Percentiles rank a stretch among this genome's conserved stretches.
Evolutionary conservation across 2,329 filamentous ascomycete species (phyloP).

Genomic region (Botrytis fabae): DNA sequence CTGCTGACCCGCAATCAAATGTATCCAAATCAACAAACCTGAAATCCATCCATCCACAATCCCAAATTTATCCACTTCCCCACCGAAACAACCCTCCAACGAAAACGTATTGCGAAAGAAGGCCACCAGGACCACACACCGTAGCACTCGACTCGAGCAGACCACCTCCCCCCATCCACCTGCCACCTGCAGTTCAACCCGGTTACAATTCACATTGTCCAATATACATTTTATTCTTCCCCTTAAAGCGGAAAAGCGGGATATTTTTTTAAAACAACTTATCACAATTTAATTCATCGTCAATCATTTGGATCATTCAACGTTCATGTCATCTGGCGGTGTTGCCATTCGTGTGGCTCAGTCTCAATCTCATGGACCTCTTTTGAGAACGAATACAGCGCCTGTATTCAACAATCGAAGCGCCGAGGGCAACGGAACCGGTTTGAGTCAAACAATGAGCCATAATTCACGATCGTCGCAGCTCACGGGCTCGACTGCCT

Average conservation of each 20-base stretch:
- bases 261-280: slow-evolving; percentile 11
- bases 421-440: slow-evolving; percentile 30
- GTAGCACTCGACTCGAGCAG: slow-evolving; percentile 17
- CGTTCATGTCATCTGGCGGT: slow-evolving; percentile 38
- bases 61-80: slow-evolving; percentile 14
- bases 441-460: slow-evolving; percentile 40
- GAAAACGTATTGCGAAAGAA: slow-evolving; percentile 19
- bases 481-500: slow-evolving; percentile 61
- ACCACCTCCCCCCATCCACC: neutral
- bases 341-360: slow-evolving; percentile 39
- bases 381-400: slow-evolving; percentile 39
- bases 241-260: slow-evolving; percentile 14
- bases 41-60: neutral
- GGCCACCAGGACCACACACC: slow-evolving; percentile 9
- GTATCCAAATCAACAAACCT: slow-evolving; percentile 7
- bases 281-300: slow-evolving; percentile 16
- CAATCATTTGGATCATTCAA: slow-evolving; percentile 14
- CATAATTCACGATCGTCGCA: slow-evolving; percentile 55
- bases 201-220: neutral
- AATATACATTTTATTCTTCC: slow-evolving; percentile 8
- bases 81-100: slow-evolving; percentile 14
- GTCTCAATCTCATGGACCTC: slow-evolving; percentile 39
- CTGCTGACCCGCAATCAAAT: slow-evolving; percentile 12
- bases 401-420: slow-evolving; percentile 34
- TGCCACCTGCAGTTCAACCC: slow-evolving; percentile 9